Conservation (phyloP, 108 stramenopile species). For the Conticribra weissflogii region DNA sequence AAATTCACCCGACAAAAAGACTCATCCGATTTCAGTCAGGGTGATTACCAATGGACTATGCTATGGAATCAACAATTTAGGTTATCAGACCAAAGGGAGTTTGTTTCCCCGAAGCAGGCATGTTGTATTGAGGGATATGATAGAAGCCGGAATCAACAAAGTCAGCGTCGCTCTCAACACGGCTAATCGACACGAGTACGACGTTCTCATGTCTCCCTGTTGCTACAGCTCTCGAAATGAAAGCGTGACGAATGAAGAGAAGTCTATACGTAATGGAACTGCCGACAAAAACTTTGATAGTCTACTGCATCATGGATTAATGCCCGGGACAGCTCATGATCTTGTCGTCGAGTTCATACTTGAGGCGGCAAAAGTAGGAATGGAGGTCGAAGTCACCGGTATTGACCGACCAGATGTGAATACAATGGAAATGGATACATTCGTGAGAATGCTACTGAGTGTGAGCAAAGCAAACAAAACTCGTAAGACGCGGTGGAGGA, state of each 20-base stretch:
- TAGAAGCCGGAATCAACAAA: constrained; percentile 29
- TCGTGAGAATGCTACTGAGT: constrained; percentile 29
- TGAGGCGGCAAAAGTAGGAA: constrained; percentile 47
- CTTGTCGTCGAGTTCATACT: constrained; percentile 59
- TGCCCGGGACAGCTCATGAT: constrained; percentile 48
- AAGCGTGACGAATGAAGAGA: neutral
- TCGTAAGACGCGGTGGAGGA: constrained; percentile 21
- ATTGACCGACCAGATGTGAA: constrained; percentile 71
- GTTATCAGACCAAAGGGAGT: constrained; percentile 29
- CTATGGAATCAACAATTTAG: constrained; percentile 33
- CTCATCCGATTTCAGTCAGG: constrained; percentile 7
- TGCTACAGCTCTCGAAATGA: constrained; percentile 19
- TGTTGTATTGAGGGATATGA: constrained; percentile 32
- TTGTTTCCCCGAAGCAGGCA: constrained; percentile 16
- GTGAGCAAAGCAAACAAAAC: constrained; percentile 5
- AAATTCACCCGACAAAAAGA: neutral
- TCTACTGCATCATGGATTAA: neutral
- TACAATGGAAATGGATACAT: constrained; percentile 45
- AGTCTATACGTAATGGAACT: neutral
- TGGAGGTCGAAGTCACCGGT: constrained; percentile 72
- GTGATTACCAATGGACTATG: constrained; percentile 45
- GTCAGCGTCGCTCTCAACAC: constrained; percentile 35
- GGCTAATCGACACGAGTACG: constrained; percentile 44
- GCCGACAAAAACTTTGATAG: neutral
- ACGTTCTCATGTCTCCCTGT: constrained; percentile 34